phyloP scores from a whole-genome alignment of 441 rosid species.

The Jatropha multifida region DNA sequence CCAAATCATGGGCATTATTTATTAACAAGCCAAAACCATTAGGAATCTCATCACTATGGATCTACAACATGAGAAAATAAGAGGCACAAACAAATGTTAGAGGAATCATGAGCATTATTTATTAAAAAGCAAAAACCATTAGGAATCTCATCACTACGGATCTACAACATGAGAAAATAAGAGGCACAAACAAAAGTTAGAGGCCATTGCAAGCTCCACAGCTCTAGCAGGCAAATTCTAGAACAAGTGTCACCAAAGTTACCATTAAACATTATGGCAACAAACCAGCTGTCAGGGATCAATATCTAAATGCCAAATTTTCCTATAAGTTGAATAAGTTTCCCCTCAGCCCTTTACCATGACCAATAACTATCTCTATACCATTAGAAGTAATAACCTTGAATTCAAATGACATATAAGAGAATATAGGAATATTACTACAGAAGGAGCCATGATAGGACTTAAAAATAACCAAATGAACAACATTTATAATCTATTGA shows the following conservation, averaged over 20 bases:
- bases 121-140: constrained; percentile 43
- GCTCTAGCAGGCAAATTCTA: neutral
- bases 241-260: neutral
- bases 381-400: neutral
- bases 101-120: constrained; percentile 32
- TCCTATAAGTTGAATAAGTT: neutral
- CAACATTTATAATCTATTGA: neutral
- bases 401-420: neutral
- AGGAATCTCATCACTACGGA: constrained; percentile 41
- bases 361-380: neutral
- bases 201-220: constrained; percentile 1
- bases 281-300: neutral
- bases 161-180: constrained; percentile 30
- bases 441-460: neutral
- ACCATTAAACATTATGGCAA: neutral
- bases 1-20: constrained; percentile 36
- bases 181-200: constrained; percentile 10
- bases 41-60: constrained; percentile 41
- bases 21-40: constrained; percentile 43
- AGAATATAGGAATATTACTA: neutral
- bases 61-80: constrained; percentile 30
- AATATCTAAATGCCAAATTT: neutral
- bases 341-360: constrained; percentile 10
- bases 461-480: neutral
- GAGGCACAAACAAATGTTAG: constrained; percentile 7